These are phyloP conservation scores for Scalesia atractyloides DNA, from an alignment of 129 eudicot genomes.

Conservation along the genomic window DNA sequence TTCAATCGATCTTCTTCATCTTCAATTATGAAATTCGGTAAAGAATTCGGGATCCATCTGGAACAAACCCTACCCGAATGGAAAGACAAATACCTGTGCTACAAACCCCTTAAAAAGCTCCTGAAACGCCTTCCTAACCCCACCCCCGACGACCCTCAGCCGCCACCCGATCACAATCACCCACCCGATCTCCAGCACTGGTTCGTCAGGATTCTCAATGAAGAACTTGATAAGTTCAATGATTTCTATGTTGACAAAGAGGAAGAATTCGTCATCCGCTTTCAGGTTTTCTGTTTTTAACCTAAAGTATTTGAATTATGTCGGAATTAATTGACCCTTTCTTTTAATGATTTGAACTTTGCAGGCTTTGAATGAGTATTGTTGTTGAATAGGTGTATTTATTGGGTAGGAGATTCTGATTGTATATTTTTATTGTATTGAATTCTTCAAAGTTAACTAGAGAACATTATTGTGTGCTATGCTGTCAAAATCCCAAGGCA, in stretches of 20 bases:
- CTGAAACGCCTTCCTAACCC: slow-evolving; percentile 58
- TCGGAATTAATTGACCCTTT: no score
- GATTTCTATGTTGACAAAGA: slow-evolving; percentile 95
- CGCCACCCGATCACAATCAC: slow-evolving; percentile 14
- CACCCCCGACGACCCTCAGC: slow-evolving; percentile 24
- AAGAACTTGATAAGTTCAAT: slow-evolving; percentile 82
- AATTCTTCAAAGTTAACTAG: background rate
- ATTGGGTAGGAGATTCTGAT: background rate
- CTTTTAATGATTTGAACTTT: no score
- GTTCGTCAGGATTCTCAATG: slow-evolving; percentile 70
- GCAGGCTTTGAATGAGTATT: background rate
- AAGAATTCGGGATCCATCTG: slow-evolving; percentile 76
- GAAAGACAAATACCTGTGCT: slow-evolving; percentile 88
- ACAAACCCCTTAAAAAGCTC: slow-evolving; percentile 85
- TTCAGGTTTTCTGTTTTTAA: slow-evolving; percentile 51
- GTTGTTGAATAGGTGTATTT: background rate
- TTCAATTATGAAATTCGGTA: slow-evolving; percentile 87
- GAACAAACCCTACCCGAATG: slow-evolving; percentile 95
- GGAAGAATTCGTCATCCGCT: slow-evolving; percentile 80
- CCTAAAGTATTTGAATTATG: no score
- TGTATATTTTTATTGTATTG: background rate
- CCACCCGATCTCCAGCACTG: slow-evolving; percentile 62
- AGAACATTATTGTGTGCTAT: background rate
- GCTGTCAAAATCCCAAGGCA: no score
- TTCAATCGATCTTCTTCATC: background rate